Base-by-base conservation (phyloP, 768 basidiomycete genomes). In the Lactarius pseudohatsudake region DNA sequence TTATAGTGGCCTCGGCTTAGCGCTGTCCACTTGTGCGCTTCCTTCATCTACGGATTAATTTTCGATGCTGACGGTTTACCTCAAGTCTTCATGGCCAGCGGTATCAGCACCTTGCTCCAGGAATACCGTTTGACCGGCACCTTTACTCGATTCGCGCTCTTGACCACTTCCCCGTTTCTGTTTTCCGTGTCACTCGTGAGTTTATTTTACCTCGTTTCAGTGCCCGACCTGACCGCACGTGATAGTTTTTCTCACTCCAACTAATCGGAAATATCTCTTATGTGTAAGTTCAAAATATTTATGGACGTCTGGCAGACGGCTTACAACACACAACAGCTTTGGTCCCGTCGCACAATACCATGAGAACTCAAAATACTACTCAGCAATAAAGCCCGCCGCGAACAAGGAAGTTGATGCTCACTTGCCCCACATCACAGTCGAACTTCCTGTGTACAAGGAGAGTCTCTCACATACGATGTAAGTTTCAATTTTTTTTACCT, bases 361-460 rank as follows among this genome's bases (percentile, higher is more conserved):
- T 72, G 87, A 93, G 71, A 94, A 94, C 74, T 92, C 91, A 0
- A 84, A 82, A 45, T 95, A 89, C 76, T 95, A 91, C 73, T 92
- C 90, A 15, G 90, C 91, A 9, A 75, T 82, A 57, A 81, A 80
- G 54, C 89, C 91, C 0, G 81, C 79, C 28, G 75, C 85, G 0
- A 89, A 88, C 74, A 81, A 83, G 59, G 85, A 83, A 20, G 79
- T 91, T 62, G 89, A 91, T 73, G 71, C 80, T 1, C 80, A 77
- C 61, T 80, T 92, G 4, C 91, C 90, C 3, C 91, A 92, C 72
- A 81, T 92, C 20, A 89, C 90, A 0, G 80, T 94, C 57, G 86
- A 94, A 75, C 81, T 95, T 78, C 93, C 93, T 0, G 93, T 94
- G 4, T 96, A 94, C 77, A 95, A 94, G 73, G 91, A 93, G 74